Base-by-base conservation (phyloP, 202 grass and related monocot genomes). In the Panicum hallii region DNA sequence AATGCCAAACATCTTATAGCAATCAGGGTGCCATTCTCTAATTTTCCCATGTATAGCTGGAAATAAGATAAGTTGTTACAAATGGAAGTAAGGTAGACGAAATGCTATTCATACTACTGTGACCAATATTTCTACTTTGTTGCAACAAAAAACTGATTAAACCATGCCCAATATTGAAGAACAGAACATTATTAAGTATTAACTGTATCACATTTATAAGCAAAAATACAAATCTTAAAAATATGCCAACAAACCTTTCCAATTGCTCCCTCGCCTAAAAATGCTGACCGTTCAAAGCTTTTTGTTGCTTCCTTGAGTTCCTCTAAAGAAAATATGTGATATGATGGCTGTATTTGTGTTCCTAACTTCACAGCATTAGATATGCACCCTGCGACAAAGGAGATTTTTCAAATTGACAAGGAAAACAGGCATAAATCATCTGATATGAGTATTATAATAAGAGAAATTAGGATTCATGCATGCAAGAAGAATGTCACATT, bases 271-370 rank as follows among this genome's bases (percentile, higher is more conserved):
- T 98, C 96, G 20, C 96, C 93, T 82, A 98, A 87, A 89, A 88
- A 95, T 78, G 89, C 79, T 12, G 88, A 90, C 14, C 55, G 36
- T 76, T 93, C 91, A 70, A 98, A 98, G 82, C 86, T 88, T 78
- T 92, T 94, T 79, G 96, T 94, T 6, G 96, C 91, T 91, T 94
- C 93, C 84, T 95, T 98, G 61, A 98, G 86, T 82, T 98, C 96
- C 85, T 98, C 96, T 77, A 95, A 84, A 84, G 89, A 93, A 87
- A 98, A 98, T 28, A 85, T 67, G 49, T 82, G 83, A 80, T 92
- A 83, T 69, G 83, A 83, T 57, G 93, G 96, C 52, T 89, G 88
- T 76, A 95, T 85, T 88, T 95, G 93, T 47, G 85, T 89, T 82
- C 91, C 96, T 86, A 95, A 89, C 79, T 95, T 98, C 54, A 92